Percentiles rank a stretch among this genome's conserved stretches.
phyloP scores from a whole-genome alignment of 148 eudicot genomes.

The Vaccinium corymbosum region DNA sequence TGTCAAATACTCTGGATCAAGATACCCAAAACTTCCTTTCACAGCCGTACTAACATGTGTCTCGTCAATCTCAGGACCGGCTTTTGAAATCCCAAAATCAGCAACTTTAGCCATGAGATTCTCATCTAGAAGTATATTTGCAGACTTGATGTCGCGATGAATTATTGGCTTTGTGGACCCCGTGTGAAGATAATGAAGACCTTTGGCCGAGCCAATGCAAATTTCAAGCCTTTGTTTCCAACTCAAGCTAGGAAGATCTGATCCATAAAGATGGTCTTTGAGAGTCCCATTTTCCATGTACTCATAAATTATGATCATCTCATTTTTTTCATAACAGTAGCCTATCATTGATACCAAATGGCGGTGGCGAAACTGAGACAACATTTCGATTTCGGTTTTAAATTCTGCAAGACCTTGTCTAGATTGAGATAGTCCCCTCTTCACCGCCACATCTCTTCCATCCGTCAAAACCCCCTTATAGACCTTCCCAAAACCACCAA shows the following conservation, averaged over 20 bases:
- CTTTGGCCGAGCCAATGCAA: slow-evolving; percentile 64
- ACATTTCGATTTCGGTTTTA: slow-evolving; percentile 60
- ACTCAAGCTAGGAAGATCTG: slow-evolving; percentile 38
- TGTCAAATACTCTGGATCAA: slow-evolving; percentile 61
- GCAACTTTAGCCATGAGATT: slow-evolving; percentile 67
- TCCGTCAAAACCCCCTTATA: slow-evolving; percentile 54
- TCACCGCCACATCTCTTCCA: slow-evolving; percentile 47
- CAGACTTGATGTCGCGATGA: slow-evolving; percentile 69
- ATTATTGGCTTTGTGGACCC: slow-evolving; percentile 56
- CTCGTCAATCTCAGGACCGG: slow-evolving; percentile 55
- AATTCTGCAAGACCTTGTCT: slow-evolving; percentile 55
- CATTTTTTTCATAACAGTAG: slow-evolving; percentile 54
- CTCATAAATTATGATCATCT: slow-evolving; percentile 67
- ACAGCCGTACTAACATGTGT: slow-evolving; percentile 67
- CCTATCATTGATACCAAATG: slow-evolving; percentile 67
- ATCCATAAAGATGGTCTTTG: slow-evolving; percentile 55
- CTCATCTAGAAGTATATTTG: slow-evolving; percentile 63
- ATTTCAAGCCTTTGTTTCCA: slow-evolving; percentile 73
- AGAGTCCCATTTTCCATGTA: slow-evolving; percentile 70
- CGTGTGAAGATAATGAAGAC: slow-evolving; percentile 70
- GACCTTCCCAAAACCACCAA: slow-evolving; percentile 73
- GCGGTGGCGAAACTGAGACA: slow-evolving; percentile 73
- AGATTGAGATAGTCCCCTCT: slow-evolving; percentile 54
- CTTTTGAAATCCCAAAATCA: slow-evolving; percentile 68
- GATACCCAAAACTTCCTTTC: slow-evolving; percentile 71